Conservation (phyloP, 140 eudicot species). For the Cichorium intybus region DNA sequence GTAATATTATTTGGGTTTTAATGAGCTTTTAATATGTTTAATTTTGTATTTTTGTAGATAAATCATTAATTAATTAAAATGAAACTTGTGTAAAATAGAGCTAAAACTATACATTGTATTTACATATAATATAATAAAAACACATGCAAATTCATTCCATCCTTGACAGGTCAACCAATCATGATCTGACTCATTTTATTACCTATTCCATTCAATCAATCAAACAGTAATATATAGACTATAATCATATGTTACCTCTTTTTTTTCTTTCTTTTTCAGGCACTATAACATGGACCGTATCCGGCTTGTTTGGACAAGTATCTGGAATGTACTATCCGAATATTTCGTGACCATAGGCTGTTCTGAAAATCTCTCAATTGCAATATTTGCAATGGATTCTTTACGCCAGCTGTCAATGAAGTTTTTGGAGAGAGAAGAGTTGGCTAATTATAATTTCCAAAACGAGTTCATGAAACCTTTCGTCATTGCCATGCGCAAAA, state of each 20-base stretch:
- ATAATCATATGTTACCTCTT: neutral
- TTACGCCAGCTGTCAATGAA: slow-evolving; percentile 96
- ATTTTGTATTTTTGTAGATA: neutral
- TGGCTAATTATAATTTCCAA: slow-evolving; percentile 95
- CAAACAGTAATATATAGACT: too few species aligned
- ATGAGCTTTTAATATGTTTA: neutral
- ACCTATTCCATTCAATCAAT: too few species aligned
- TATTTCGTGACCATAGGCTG: slow-evolving; percentile 92
- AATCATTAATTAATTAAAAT: too few species aligned
- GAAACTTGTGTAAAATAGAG: neutral
- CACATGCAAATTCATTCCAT: too few species aligned
- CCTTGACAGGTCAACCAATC: too few species aligned
- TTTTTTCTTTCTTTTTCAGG: slow-evolving; percentile 42
- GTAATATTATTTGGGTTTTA: neutral
- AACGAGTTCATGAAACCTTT: slow-evolving; percentile 99
- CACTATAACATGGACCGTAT: slow-evolving; percentile 97
- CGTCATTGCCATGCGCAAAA: slow-evolving; percentile 92
- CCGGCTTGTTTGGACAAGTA: slow-evolving; percentile 95
- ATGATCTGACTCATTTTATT: too few species aligned
- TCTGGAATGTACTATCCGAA: slow-evolving; percentile 88
- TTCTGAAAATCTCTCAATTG: slow-evolving; percentile 92
- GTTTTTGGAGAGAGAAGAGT: slow-evolving; percentile 92
- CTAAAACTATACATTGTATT: neutral
- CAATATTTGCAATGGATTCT: slow-evolving; percentile 99
- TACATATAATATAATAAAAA: neutral